phyloP scores from a whole-genome alignment of 805 yeast genomes.

The Kazachstania viticola region DNA sequence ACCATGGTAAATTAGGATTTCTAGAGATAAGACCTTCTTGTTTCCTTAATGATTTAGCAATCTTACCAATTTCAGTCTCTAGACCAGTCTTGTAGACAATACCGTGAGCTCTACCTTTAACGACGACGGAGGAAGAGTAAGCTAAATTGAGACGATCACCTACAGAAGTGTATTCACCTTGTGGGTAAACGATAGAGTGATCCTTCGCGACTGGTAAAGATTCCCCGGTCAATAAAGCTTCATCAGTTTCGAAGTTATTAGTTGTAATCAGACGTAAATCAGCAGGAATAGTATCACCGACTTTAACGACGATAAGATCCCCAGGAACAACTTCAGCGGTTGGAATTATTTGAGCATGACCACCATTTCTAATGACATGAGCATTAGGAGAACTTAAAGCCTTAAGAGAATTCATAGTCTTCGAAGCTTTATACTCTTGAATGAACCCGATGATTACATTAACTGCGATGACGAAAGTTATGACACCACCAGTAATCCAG shows the following conservation, averaged over 20 bases:
- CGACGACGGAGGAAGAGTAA: slow-evolving; percentile 90
- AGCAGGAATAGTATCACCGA: slow-evolving; percentile 95
- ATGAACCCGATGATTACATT: slow-evolving; percentile 93
- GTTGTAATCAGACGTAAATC: slow-evolving; percentile 72
- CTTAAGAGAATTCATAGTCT: slow-evolving; percentile 85
- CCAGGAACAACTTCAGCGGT: slow-evolving; percentile 91
- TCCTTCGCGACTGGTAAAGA: slow-evolving; percentile 71
- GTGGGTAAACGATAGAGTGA: slow-evolving; percentile 30
- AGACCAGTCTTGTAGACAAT: slow-evolving; percentile 86
- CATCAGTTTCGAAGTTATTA: slow-evolving; percentile 77
- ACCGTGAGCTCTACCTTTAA: slow-evolving; percentile 91
- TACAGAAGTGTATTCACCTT: slow-evolving; percentile 35
- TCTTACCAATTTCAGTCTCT: slow-evolving; percentile 87
- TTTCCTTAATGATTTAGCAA: slow-evolving; percentile 66
- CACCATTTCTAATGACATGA: slow-evolving; percentile 63
- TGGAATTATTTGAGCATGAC: slow-evolving; percentile 56
- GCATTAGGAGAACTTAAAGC: slow-evolving; percentile 92
- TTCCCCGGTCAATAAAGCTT: slow-evolving; percentile 90
- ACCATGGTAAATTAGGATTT: slow-evolving; percentile 33
- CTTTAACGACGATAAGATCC: slow-evolving; percentile 75
- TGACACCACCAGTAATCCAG: slow-evolving; percentile 85
- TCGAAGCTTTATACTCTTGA: slow-evolving; percentile 91
- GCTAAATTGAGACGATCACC: slow-evolving; percentile 70
- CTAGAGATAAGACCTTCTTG: slow-evolving; percentile 16
- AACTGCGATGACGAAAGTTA: slow-evolving; percentile 77